phyloP scores from a whole-genome alignment of 768 basidiomycete species.

The Lyophyllum atratum region DNA sequence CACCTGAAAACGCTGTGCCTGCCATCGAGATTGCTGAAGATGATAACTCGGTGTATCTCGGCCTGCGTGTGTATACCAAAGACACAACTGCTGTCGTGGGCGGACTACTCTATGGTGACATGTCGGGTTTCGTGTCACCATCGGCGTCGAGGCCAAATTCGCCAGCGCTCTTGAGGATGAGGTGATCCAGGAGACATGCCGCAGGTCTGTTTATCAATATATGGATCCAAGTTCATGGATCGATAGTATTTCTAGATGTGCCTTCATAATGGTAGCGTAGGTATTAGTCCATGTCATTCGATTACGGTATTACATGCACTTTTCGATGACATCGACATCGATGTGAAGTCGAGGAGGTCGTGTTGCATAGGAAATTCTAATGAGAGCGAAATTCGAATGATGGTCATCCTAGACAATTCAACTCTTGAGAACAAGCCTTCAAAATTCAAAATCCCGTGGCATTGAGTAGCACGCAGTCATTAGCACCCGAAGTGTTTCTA shows the following conservation, averaged over 20 bases:
- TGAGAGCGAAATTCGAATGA: too few species aligned
- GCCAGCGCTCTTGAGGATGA: not conserved
- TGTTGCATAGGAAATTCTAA: too few species aligned
- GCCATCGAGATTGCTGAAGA: slow-evolving; percentile 24
- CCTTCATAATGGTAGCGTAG: not conserved
- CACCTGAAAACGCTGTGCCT: slow-evolving; percentile 7
- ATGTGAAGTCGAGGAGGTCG: too few species aligned
- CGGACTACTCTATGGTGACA: slow-evolving; percentile 21
- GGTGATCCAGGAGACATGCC: not conserved
- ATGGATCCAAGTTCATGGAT: not conserved
- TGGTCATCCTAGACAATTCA: too few species aligned
- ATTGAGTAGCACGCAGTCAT: too few species aligned
- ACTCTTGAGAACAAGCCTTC: too few species aligned
- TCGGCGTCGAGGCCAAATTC: slow-evolving; percentile 5
- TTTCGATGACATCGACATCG: too few species aligned
- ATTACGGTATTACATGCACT: too few species aligned
- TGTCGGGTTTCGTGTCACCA: not conserved
- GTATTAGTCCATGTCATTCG: not conserved
- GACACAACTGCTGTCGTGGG: slow-evolving; percentile 38
- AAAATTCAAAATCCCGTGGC: too few species aligned
- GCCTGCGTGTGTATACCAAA: slow-evolving; percentile 44
- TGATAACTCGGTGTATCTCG: slow-evolving; percentile 42
- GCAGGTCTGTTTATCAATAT: not conserved
- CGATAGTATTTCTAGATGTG: not conserved
- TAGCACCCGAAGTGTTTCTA: too few species aligned